Evolutionary conservation across 2,329 filamentous ascomycete genomes (phyloP).

Genomic region (Samsoniella hepiali): DNA sequence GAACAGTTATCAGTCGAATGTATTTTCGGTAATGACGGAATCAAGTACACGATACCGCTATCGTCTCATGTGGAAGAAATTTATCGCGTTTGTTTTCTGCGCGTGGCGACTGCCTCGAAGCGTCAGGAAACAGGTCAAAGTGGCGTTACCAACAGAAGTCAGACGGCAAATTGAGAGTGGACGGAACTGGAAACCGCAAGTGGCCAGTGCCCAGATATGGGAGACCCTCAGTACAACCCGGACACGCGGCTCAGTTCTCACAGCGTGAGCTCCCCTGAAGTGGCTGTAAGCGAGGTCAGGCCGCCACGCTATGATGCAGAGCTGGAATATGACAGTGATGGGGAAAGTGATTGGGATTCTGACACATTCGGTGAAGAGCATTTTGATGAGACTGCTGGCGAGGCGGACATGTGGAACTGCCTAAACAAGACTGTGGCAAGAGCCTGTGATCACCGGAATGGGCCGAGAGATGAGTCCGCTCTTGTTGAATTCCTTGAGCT

Average conservation of each 20-base stretch:
- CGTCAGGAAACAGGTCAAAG: background rate
- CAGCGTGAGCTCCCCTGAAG: too few species aligned
- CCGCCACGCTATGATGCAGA: background rate
- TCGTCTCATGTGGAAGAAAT: background rate
- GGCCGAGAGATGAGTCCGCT: too few species aligned
- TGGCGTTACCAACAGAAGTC: background rate
- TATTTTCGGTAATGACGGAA: background rate
- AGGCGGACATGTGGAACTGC: too few species aligned
- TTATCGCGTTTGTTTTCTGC: background rate
- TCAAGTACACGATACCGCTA: background rate
- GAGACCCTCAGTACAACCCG: too few species aligned
- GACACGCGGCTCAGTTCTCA: too few species aligned
- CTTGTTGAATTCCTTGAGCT: conserved; percentile 13
- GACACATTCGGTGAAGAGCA: too few species aligned
- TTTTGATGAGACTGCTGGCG: too few species aligned
- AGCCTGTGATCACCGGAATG: too few species aligned
- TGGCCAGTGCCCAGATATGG: too few species aligned
- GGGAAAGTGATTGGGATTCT: background rate
- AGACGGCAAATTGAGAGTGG: background rate
- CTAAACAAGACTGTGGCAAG: too few species aligned
- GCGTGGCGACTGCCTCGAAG: background rate
- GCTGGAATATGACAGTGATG: background rate
- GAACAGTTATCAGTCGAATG: background rate
- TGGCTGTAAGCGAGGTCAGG: too few species aligned
- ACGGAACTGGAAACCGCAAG: too few species aligned